Evolutionary conservation across 164 flowering plant genomes (phyloP).

Genomic region (Annona cherimola): DNA sequence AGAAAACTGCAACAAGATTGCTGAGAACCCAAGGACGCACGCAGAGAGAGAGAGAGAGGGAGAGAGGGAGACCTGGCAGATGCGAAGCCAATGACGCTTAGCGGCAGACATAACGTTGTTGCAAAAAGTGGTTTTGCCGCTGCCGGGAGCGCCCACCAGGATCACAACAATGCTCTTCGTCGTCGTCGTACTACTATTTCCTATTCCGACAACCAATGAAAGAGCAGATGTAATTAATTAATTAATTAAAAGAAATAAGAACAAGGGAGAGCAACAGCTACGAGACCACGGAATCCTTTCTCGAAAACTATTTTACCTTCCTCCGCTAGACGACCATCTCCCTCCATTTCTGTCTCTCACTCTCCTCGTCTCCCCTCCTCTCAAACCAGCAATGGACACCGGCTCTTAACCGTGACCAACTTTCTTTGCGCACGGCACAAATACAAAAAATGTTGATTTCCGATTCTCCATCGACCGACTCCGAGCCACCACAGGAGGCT

Average conservation of each 20-base stretch:
- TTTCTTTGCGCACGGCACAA: neutral
- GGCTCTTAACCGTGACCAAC: no score
- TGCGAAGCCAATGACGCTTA: conserved; percentile 63
- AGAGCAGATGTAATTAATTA: no score
- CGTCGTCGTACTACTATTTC: conserved; percentile 6
- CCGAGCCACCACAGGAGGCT: neutral
- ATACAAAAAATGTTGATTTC: neutral
- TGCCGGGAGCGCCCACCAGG: conserved; percentile 84
- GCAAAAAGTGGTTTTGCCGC: conserved; percentile 90
- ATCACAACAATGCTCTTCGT: conserved; percentile 40
- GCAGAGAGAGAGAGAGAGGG: neutral
- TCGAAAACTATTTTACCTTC: neutral
- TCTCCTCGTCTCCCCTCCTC: neutral
- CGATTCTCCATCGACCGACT: neutral
- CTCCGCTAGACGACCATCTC: neutral
- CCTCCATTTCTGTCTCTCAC: neutral
- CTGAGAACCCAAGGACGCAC: no score
- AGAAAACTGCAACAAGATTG: no score
- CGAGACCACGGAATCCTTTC: neutral
- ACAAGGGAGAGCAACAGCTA: no score
- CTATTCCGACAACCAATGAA: neutral
- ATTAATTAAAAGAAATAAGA: no score
- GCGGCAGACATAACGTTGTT: conserved; percentile 50
- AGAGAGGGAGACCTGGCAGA: conserved; percentile 62
- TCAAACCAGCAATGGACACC: neutral